A percentile compares a stretch with the other conserved stretches of the same genome.
phyloP scores from a whole-genome alignment of 306 rosid species.

The Herpetospermum pedunculosum region DNA sequence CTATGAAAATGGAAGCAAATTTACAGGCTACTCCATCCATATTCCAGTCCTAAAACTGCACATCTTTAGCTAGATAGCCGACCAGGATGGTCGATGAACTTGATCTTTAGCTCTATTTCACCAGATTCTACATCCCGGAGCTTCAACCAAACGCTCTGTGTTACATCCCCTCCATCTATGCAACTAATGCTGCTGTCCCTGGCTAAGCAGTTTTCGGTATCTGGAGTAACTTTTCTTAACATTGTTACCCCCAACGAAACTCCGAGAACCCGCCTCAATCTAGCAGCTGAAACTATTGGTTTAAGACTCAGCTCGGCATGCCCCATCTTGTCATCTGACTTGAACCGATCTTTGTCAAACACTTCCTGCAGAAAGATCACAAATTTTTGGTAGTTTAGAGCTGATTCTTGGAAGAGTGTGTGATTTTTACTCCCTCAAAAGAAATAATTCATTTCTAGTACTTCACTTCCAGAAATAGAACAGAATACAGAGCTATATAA shows the following conservation, averaged over 20 bases:
- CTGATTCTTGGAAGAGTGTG: not conserved
- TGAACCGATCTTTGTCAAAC: conserved; percentile 84
- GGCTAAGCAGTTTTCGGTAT: conserved; percentile 61
- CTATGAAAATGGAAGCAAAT: not conserved
- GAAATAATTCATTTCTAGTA: not conserved
- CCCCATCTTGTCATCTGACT: conserved; percentile 96
- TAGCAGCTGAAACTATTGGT: conserved; percentile 73
- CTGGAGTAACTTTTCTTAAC: conserved; percentile 69
- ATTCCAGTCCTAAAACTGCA: not conserved
- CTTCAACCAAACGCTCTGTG: conserved; percentile 84
- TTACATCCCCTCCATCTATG: conserved; percentile 64
- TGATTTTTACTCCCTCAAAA: not conserved
- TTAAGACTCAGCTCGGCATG: conserved; percentile 76
- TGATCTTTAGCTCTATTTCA: conserved; percentile 70
- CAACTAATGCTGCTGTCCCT: conserved; percentile 72
- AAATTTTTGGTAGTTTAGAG: not conserved
- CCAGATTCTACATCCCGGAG: conserved; percentile 83
- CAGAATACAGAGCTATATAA: not conserved
- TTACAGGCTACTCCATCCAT: conserved; percentile 1
- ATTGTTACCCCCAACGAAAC: conserved; percentile 56
- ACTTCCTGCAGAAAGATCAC: conserved; percentile 49
- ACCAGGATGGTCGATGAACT: conserved; percentile 29
- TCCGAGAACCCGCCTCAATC: conserved; percentile 54
- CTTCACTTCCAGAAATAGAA: not conserved
- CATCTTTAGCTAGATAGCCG: not conserved